Evolutionary conservation across 352 stramenopile genomes (phyloP).

Genomic region (Pythium aquatile): DNA sequence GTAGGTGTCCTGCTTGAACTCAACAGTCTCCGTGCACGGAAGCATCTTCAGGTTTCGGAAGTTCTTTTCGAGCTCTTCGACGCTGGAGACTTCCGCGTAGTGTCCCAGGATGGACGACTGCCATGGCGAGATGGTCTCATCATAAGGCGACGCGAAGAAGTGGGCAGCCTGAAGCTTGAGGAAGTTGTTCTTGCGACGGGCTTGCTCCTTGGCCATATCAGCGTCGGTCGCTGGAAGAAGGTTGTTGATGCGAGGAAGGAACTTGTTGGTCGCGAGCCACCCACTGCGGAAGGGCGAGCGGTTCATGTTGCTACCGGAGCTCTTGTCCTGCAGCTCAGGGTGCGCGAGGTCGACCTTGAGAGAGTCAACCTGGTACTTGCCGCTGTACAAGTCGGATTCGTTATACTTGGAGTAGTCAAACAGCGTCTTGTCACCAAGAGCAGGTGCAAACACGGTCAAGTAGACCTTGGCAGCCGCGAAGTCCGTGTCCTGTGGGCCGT

Average conservation of each 20-base stretch:
- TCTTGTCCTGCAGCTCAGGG: conserved; percentile 30
- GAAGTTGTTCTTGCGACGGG: conserved; percentile 35
- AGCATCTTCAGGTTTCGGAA: conserved; percentile 33
- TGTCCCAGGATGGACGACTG: conserved; percentile 31
- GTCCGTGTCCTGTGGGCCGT: conserved; percentile 35
- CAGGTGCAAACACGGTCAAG: conserved; percentile 25
- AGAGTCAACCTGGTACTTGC: conserved; percentile 36
- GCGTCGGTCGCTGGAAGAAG: conserved; percentile 26
- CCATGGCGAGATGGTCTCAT: conserved; percentile 37
- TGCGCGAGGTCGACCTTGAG: conserved; percentile 23
- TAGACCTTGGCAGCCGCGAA: conserved; percentile 29
- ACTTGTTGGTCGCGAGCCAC: conserved; percentile 31
- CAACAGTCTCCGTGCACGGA: conserved; percentile 32
- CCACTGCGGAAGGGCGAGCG: conserved; percentile 26
- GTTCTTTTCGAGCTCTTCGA: conserved; percentile 26
- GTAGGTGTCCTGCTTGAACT: conserved; percentile 39
- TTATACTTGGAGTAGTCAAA: conserved; percentile 37
- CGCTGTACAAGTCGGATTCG: conserved; percentile 7
- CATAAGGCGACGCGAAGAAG: conserved; percentile 34
- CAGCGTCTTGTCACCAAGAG: conserved; percentile 23
- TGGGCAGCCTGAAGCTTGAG: conserved; percentile 20
- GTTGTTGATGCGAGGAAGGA: conserved; percentile 41
- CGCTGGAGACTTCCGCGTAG: conserved; percentile 31
- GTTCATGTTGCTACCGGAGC: conserved; percentile 38
- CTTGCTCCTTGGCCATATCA: conserved; percentile 9